Conservation (phyloP, 2,329 filamentous ascomycete species). For the Cladobotryum protrusum region DNA sequence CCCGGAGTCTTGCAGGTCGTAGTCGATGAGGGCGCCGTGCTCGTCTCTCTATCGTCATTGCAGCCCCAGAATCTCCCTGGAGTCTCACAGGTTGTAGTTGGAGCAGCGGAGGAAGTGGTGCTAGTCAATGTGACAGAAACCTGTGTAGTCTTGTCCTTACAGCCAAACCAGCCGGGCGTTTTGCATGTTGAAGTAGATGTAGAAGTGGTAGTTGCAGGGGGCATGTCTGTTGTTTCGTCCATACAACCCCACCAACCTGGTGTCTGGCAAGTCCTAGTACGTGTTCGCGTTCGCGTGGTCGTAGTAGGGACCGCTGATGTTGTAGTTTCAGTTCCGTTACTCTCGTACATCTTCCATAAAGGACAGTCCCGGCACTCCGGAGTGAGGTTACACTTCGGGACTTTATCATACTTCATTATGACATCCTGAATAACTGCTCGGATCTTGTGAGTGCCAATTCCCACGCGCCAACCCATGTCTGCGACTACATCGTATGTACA, state of each 20-base stretch:
- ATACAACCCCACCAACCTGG: slow-evolving; percentile 88
- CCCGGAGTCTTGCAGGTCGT: slow-evolving; percentile 46
- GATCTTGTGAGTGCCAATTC: slow-evolving; percentile 87
- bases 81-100: slow-evolving; percentile 38
- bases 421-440: slow-evolving; percentile 82
- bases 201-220: slow-evolving; percentile 31
- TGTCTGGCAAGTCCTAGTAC: slow-evolving; percentile 82
- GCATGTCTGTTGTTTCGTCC: slow-evolving; percentile 54
- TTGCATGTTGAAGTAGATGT: slow-evolving; percentile 49
- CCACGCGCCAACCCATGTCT: slow-evolving; percentile 88
- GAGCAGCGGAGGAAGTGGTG: slow-evolving; percentile 19
- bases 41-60: slow-evolving; percentile 38
- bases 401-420: slow-evolving; percentile 72
- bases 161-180: slow-evolving; percentile 62
- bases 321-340: slow-evolving; percentile 75
- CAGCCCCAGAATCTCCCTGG: slow-evolving; percentile 55
- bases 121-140: slow-evolving; percentile 31
- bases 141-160: slow-evolving; percentile 42
- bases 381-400: slow-evolving; percentile 70
- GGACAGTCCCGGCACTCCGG: slow-evolving; percentile 82
- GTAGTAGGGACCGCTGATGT: slow-evolving; percentile 55
- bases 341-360: slow-evolving; percentile 91
- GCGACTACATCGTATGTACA: slow-evolving; percentile 90
- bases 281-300: slow-evolving; percentile 61
- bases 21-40: slow-evolving; percentile 26